Conservation (phyloP, 345 rosid genomes). For the Balakata baccata region DNA sequence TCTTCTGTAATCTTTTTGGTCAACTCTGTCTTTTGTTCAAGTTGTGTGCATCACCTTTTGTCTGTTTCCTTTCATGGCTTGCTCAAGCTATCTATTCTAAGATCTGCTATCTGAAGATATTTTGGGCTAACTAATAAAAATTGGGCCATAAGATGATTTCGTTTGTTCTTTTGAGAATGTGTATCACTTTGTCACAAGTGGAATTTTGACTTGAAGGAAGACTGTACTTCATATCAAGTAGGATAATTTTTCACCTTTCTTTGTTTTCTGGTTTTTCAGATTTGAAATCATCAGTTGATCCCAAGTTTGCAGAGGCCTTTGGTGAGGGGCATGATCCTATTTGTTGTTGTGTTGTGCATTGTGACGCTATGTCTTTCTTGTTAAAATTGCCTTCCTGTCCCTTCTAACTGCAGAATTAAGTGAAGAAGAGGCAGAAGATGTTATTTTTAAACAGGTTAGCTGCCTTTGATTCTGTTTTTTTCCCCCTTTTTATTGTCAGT, state of each 20-base stretch:
- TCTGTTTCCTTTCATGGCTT: too few relatives aligned
- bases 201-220: neutral
- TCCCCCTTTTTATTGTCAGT: neutral
- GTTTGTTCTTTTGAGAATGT: neutral
- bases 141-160: neutral
- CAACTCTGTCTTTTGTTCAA: neutral
- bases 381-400: neutral
- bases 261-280: conserved; percentile 42
- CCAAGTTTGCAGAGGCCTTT: conserved; percentile 66
- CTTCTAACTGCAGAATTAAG: conserved; percentile 53
- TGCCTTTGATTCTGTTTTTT: conserved; percentile 3
- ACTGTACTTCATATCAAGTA: neutral
- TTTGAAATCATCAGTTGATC: conserved; percentile 54
- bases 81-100: too few relatives aligned
- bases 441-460: conserved; percentile 78
- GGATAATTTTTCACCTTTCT: neutral
- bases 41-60: too few relatives aligned
- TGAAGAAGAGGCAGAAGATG: conserved; percentile 80
- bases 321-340: conserved; percentile 44
- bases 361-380: neutral
- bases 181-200: neutral
- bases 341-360: conserved; percentile 5
- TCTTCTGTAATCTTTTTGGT: neutral
- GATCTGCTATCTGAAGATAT: too few relatives aligned
- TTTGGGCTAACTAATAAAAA: neutral